These are phyloP conservation scores for Ophiostoma ulmi DNA, from an alignment of 2,329 filamentous ascomycete genomes.

Conservation along the genomic window DNA sequence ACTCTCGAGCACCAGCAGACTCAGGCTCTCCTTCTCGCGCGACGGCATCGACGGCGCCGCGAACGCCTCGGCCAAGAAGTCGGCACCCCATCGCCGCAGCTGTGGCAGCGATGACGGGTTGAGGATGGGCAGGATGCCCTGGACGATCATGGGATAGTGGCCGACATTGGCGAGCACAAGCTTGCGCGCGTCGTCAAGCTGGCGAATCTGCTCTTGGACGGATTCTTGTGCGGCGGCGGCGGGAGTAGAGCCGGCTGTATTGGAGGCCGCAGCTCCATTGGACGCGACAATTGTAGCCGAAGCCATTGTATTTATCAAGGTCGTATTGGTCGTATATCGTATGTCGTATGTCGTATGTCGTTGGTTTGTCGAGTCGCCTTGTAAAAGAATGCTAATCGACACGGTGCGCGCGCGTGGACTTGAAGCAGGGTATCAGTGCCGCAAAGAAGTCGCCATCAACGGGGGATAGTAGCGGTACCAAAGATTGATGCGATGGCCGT, in stretches of 20 bases:
- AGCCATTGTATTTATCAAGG: constrained; percentile 10
- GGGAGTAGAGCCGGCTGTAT: not conserved
- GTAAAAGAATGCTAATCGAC: not conserved
- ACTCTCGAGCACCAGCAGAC: constrained; percentile 70
- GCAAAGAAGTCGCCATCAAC: not conserved
- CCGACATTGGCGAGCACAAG: constrained; percentile 80
- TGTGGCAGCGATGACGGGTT: constrained; percentile 68
- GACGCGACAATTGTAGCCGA: constrained; percentile 10
- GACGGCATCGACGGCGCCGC: constrained; percentile 77
- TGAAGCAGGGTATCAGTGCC: not conserved
- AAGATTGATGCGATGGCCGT: not conserved
- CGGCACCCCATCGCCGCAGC: constrained; percentile 89
- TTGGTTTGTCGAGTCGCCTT: too few relatives aligned
- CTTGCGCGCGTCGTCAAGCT: constrained; percentile 84
- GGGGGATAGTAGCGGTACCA: not conserved
- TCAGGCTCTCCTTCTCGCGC: constrained; percentile 74
- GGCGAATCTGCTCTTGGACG: constrained; percentile 71
- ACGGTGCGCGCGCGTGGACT: not conserved
- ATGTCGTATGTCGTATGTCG: not conserved
- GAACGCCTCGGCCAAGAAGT: constrained; percentile 94
- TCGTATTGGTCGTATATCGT: not conserved
- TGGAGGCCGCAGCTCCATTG: not conserved
- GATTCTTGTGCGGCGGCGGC: constrained; percentile 33
- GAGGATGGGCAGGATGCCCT: constrained; percentile 88
- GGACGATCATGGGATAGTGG: constrained; percentile 88